These are phyloP conservation scores for Fomitiporia mediterranea DNA, from an alignment of 1,284 basidiomycete species.

Conservation along the genomic window DNA sequence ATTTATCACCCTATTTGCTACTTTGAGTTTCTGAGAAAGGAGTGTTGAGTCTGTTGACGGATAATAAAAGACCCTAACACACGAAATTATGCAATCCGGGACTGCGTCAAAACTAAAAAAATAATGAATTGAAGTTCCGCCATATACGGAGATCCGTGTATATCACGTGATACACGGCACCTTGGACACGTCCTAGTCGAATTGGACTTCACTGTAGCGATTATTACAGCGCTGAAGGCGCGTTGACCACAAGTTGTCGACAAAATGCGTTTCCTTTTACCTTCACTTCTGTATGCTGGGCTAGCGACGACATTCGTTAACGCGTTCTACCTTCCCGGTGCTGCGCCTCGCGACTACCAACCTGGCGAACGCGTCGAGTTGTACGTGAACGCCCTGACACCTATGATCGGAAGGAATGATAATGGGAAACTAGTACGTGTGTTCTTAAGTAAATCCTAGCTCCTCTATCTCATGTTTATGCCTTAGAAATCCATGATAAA, in stretches of 20 bases:
- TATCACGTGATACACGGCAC: too few species aligned
- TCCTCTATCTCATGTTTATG: conserved; percentile 10
- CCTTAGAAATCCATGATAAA: conserved; percentile 77
- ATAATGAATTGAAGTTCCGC: too few species aligned
- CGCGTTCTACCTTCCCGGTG: conserved; percentile 69
- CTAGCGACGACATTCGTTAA: conserved; percentile 27
- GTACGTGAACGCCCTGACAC: conserved; percentile 83
- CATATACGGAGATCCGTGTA: too few species aligned
- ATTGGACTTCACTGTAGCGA: too few species aligned
- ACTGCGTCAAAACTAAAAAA: too few species aligned
- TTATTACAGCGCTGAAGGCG: neutral
- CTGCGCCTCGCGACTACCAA: conserved; percentile 77
- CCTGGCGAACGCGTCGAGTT: conserved; percentile 63
- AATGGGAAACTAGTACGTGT: conserved; percentile 72
- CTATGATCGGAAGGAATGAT: conserved; percentile 66
- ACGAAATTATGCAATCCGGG: too few species aligned
- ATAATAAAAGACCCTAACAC: too few species aligned
- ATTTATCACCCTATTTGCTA: too few species aligned
- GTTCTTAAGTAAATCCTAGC: conserved; percentile 18
- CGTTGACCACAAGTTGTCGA: neutral
- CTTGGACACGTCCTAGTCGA: too few species aligned
- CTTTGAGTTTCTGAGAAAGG: too few species aligned
- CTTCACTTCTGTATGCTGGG: conserved; percentile 22
- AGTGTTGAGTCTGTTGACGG: too few species aligned
- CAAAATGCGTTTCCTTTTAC: conserved; percentile 9